These are phyloP conservation scores for Biscogniauxia sp. DNA, from an alignment of 2,329 filamentous ascomycete genomes.

Conservation along the genomic window DNA sequence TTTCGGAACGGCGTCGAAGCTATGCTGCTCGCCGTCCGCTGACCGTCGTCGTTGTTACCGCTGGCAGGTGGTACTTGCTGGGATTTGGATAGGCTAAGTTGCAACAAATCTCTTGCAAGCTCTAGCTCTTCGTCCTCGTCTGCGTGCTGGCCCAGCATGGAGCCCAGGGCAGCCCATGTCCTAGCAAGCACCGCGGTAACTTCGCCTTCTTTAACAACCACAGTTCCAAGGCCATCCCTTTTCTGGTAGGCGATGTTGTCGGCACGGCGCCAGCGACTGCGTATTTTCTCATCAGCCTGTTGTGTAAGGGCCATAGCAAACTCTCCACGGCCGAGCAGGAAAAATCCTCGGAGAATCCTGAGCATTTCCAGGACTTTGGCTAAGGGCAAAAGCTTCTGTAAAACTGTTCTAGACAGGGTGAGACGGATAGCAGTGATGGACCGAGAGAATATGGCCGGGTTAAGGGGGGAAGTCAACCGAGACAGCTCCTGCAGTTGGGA, in stretches of 20 bases:
- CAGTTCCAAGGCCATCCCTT: slow-evolving; percentile 56
- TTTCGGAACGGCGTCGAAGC: slow-evolving; percentile 68
- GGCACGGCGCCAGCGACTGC: slow-evolving; percentile 67
- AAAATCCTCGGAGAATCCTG: slow-evolving; percentile 77
- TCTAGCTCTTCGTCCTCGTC: slow-evolving; percentile 84
- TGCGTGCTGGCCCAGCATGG: slow-evolving; percentile 64
- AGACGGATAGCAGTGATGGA: slow-evolving; percentile 74
- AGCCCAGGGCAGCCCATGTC: slow-evolving; percentile 77
- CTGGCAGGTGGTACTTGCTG: slow-evolving; percentile 39
- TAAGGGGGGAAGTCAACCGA: slow-evolving; percentile 69
- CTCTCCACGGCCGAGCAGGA: slow-evolving; percentile 83
- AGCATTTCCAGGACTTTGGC: slow-evolving; percentile 74
- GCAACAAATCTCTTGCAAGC: slow-evolving; percentile 73
- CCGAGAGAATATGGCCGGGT: slow-evolving; percentile 65
- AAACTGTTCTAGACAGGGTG: slow-evolving; percentile 77
- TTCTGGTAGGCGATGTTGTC: slow-evolving; percentile 58
- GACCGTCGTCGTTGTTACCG: slow-evolving; percentile 32
- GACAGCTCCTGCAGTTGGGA: slow-evolving; percentile 69
- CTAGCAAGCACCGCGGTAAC: slow-evolving; percentile 72
- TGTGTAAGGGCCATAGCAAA: slow-evolving; percentile 85
- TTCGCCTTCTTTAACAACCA: slow-evolving; percentile 83
- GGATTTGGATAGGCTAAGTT: slow-evolving; percentile 60
- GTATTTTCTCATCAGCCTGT: slow-evolving; percentile 78
- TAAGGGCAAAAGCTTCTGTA: slow-evolving; percentile 79
- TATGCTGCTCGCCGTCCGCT: slow-evolving; percentile 34